Conservation (phyloP, 805 yeast species). For the Dipodascopsis uninucleata region DNA sequence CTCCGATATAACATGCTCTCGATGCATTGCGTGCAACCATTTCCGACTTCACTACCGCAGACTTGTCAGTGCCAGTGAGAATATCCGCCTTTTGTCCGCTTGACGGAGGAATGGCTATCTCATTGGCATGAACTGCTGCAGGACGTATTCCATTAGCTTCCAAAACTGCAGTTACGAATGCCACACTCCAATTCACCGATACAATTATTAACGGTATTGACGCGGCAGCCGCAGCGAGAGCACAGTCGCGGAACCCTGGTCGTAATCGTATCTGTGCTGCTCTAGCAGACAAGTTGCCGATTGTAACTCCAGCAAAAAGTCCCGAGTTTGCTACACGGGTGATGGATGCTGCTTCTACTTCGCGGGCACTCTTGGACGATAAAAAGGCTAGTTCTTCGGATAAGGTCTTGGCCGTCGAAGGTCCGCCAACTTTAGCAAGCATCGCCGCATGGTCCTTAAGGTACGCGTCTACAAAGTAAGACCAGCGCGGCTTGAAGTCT, state of each 20-base stretch:
- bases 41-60: no score
- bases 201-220: slow-evolving; percentile 11
- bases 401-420: slow-evolving; percentile 2
- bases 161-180: slow-evolving; percentile 11
- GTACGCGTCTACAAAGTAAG: slow-evolving; percentile 16
- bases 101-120: slow-evolving; percentile 1
- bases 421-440: no score
- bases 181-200: slow-evolving; percentile 28
- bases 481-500: slow-evolving; percentile 14
- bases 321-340: slow-evolving; percentile 20
- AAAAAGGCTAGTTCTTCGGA: slow-evolving; percentile 11
- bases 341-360: slow-evolving; percentile 26
- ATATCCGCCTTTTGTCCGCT: background rate
- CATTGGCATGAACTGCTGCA: slow-evolving; percentile 12
- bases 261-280: slow-evolving; percentile 13
- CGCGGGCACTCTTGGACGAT: slow-evolving; percentile 1
- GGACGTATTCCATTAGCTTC: slow-evolving; percentile 1
- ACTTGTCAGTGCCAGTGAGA: background rate
- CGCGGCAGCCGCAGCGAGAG: no score
- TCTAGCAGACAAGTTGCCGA: slow-evolving; percentile 6
- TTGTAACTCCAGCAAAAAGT: slow-evolving; percentile 20
- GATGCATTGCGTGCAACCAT: no score
- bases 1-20: no score
- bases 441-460: slow-evolving; percentile 18
- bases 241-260: slow-evolving; percentile 10